A percentile compares a stretch with the other conserved stretches of the same genome.
Evolutionary conservation across 495 filamentous ascomycete species (phyloP).

Genomic region (Penicillium mononematosum): DNA sequence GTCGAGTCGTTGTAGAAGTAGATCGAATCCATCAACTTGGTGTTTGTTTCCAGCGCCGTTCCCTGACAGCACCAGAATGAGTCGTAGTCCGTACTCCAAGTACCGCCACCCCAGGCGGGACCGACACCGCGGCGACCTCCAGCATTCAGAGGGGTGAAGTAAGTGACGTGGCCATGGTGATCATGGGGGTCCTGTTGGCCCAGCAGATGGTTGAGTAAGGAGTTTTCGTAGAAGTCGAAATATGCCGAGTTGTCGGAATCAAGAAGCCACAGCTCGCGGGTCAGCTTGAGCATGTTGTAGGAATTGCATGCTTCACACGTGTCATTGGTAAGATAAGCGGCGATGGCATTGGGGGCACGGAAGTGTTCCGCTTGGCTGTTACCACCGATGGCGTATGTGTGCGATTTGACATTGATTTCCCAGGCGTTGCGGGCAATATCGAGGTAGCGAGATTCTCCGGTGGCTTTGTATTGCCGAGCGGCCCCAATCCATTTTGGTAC

Average conservation of each 20-base stretch:
- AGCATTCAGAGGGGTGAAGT: constrained; percentile 2
- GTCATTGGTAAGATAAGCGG: neutral
- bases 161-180: neutral
- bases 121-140: constrained; percentile 2
- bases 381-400: constrained; percentile 5
- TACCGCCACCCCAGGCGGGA: constrained; percentile 6
- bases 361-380: constrained; percentile 7
- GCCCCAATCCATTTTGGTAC: constrained; percentile 5
- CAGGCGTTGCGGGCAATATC: constrained; percentile 5
- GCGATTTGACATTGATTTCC: neutral
- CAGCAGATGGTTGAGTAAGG: constrained; percentile 6
- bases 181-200: constrained; percentile 1
- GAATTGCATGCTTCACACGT: constrained; percentile 7
- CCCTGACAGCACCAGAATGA: constrained; percentile 7
- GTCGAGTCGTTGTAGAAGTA: constrained; percentile 1
- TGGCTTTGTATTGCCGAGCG: constrained; percentile 4
- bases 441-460: neutral
- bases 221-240: constrained; percentile 1
- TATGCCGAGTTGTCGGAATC: constrained; percentile 2
- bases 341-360: constrained; percentile 3
- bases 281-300: constrained; percentile 6
- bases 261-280: constrained; percentile 5
- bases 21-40: constrained; percentile 7
- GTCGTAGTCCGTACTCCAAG: constrained; percentile 7
- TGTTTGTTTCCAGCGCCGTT: constrained; percentile 1